phyloP scores from a whole-genome alignment of 2,329 filamentous ascomycete genomes.

The Aschersonia sp. region DNA sequence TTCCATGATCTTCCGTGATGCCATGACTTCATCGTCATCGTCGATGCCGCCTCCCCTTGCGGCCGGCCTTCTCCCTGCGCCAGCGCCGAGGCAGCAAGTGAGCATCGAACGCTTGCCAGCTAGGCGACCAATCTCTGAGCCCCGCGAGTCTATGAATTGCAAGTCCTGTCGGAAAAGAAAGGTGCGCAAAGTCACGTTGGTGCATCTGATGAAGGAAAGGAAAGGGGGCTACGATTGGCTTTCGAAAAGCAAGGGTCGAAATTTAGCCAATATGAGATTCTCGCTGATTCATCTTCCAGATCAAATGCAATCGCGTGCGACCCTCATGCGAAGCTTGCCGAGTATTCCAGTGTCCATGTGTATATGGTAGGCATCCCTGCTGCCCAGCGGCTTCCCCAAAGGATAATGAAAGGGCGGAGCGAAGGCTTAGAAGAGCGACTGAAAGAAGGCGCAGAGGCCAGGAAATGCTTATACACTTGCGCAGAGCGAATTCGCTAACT shows the following conservation, averaged over 20 bases:
- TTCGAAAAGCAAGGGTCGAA: neutral
- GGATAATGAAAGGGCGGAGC: neutral
- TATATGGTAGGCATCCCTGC: conserved; percentile 57
- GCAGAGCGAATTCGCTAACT: neutral
- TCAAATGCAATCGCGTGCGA: conserved; percentile 79
- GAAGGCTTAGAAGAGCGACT: neutral
- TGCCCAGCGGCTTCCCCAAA: neutral
- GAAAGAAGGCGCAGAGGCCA: neutral
- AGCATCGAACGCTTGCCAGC: conserved; percentile 67
- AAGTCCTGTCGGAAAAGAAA: conserved; percentile 89
- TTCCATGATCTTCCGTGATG: conserved; percentile 1
- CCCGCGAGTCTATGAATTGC: conserved; percentile 87
- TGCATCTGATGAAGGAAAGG: too few relatives aligned
- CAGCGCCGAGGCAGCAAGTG: conserved; percentile 62
- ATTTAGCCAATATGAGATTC: neutral
- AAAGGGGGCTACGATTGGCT: too few relatives aligned
- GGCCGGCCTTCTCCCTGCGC: conserved; percentile 22
- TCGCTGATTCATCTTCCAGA: conserved; percentile 32
- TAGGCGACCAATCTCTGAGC: conserved; percentile 58
- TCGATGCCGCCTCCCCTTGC: neutral
- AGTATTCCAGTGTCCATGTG: conserved; percentile 75
- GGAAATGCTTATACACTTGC: neutral
- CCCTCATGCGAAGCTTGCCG: conserved; percentile 82
- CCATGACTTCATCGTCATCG: conserved; percentile 15
- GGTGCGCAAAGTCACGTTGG: conserved; percentile 31